phyloP scores from a whole-genome alignment of 1,139 yeast genomes.

The Lodderomyces elongisporus region DNA sequence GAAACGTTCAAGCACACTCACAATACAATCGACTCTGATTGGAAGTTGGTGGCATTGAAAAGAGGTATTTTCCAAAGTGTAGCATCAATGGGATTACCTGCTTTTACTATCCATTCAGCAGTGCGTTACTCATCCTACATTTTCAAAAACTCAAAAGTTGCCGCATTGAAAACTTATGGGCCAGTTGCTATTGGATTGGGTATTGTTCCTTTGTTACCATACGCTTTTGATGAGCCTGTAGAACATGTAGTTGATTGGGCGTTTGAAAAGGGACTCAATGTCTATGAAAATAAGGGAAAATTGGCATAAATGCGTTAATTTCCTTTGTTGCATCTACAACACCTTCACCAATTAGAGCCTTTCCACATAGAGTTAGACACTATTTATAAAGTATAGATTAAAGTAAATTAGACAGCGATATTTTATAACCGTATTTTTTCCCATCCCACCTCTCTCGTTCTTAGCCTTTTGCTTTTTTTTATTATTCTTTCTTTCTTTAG shows the following conservation, averaged over 20 bases:
- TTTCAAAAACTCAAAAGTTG: slow-evolving; percentile 41
- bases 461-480: no score
- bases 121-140: slow-evolving; percentile 65
- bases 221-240: slow-evolving; percentile 77
- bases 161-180: slow-evolving; percentile 53
- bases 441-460: no score
- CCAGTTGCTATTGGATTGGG: slow-evolving; percentile 76
- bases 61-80: slow-evolving; percentile 75
- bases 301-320: slow-evolving; percentile 4
- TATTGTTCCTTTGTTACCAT: slow-evolving; percentile 75
- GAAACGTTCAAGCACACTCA: slow-evolving; percentile 23
- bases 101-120: slow-evolving; percentile 76
- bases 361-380: slow-evolving; percentile 2
- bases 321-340: no score
- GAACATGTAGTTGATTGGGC: slow-evolving; percentile 62
- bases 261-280: slow-evolving; percentile 54
- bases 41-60: slow-evolving; percentile 61
- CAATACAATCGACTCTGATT: slow-evolving; percentile 46
- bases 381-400: no score
- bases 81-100: slow-evolving; percentile 86
- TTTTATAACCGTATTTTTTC: no score
- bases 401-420: background rate
- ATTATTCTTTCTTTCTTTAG: no score
- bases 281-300: slow-evolving; percentile 17
- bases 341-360: no score